These are phyloP conservation scores for Geoglossum glabrum DNA, from an alignment of 495 filamentous ascomycete species.

Conservation along the genomic window DNA sequence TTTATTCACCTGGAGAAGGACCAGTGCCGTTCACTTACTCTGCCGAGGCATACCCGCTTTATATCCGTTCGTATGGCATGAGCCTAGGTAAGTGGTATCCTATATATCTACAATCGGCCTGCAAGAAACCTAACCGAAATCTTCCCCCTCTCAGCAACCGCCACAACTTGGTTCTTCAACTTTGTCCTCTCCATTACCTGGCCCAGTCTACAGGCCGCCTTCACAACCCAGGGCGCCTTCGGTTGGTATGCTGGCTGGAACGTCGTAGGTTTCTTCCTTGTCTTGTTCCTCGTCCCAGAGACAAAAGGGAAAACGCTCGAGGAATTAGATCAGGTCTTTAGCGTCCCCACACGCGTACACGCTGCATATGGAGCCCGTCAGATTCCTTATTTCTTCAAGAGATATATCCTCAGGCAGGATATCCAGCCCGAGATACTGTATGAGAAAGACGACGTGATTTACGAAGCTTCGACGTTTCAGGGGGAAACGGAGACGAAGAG, in stretches of 20 bases:
- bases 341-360: slow-evolving; percentile 22
- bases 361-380: slow-evolving; percentile 19
- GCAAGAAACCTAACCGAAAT: background rate
- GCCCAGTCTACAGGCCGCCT: slow-evolving; percentile 32
- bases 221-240: slow-evolving; percentile 41
- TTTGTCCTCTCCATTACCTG: slow-evolving; percentile 45
- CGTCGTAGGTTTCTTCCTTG: slow-evolving; percentile 20
- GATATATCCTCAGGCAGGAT: slow-evolving; percentile 23
- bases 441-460: background rate
- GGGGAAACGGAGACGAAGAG: background rate
- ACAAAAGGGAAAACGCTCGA: slow-evolving; percentile 27
- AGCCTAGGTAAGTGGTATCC: slow-evolving; percentile 1
- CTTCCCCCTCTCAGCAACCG: slow-evolving; percentile 30
- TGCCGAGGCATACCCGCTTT: slow-evolving; percentile 60
- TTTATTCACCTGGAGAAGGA: slow-evolving; percentile 64
- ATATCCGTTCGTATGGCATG: slow-evolving; percentile 54
- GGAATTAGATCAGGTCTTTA: slow-evolving; percentile 27
- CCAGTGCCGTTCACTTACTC: slow-evolving; percentile 74
- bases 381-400: slow-evolving; percentile 27
- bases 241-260: slow-evolving; percentile 33
- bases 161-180: slow-evolving; percentile 54
- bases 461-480: background rate
- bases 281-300: slow-evolving; percentile 24
- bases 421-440: slow-evolving; percentile 16
- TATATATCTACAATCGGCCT: background rate